phyloP scores from a whole-genome alignment of 2,329 filamentous ascomycete genomes.

The Xylariaceae sp. region DNA sequence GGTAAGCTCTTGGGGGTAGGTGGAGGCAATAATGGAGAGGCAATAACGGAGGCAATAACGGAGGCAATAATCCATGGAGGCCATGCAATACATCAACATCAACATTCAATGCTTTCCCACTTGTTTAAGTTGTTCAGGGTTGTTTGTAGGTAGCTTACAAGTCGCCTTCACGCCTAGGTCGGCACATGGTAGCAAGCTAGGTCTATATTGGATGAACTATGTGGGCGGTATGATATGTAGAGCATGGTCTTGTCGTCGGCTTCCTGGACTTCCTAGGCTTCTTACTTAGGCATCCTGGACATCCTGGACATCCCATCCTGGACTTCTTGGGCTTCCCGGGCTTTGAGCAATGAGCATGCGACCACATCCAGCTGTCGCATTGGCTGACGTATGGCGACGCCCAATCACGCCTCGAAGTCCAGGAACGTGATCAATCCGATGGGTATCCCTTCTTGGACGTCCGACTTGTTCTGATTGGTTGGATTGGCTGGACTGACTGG shows the following conservation, averaged over 20 bases:
- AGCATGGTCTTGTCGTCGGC: neutral
- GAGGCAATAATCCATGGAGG: no score
- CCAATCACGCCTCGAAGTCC: constrained; percentile 14
- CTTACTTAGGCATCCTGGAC: no score
- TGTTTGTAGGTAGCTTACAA: neutral
- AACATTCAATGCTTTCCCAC: neutral
- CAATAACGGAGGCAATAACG: no score
- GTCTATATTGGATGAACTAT: constrained; percentile 21
- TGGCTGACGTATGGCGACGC: constrained; percentile 14
- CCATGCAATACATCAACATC: neutral
- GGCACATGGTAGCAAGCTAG: constrained; percentile 19
- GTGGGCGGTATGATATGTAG: neutral
- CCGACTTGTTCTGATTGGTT: neutral
- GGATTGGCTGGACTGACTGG: no score
- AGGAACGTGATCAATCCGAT: constrained; percentile 21
- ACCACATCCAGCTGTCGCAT: constrained; percentile 29
- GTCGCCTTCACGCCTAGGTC: neutral
- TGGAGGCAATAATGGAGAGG: no score
- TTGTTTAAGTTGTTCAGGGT: neutral
- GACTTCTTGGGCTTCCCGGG: constrained; percentile 12
- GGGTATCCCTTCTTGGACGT: neutral
- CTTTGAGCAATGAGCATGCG: constrained; percentile 24
- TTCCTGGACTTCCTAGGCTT: no score
- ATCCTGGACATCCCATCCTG: no score
- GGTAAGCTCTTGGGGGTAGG: no score